A percentile compares a stretch with the other conserved stretches of the same genome.
Conservation (phyloP, 2,329 filamentous ascomycete genomes). For the Colletotrichum somersetense region DNA sequence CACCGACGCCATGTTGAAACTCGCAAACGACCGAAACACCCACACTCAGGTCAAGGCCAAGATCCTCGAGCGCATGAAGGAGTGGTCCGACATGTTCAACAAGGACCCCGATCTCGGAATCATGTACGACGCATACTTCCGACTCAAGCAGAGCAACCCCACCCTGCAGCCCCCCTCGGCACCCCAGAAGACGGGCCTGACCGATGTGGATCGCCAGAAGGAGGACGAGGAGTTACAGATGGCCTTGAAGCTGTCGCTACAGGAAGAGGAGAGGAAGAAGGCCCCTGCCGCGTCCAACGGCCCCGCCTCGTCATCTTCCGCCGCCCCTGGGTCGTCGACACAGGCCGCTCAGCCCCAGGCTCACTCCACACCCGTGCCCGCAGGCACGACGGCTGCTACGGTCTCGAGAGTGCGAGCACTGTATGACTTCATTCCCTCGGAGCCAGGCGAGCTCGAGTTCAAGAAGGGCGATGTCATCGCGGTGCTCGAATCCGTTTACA, state of each 20-base stretch:
- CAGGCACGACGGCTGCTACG: conserved; percentile 94
- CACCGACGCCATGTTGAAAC: conserved; percentile 90
- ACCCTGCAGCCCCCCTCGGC: conserved; percentile 92
- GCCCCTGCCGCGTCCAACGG: conserved; percentile 54
- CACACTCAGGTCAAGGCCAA: conserved; percentile 97
- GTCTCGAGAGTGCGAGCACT: conserved; percentile 94
- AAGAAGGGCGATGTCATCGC: conserved; percentile 97
- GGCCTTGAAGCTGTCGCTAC: conserved; percentile 90
- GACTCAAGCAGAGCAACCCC: conserved; percentile 86
- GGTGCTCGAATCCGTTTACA: conserved; percentile 96
- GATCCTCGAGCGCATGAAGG: conserved; percentile 95
- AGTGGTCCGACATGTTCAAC: conserved; percentile 95
- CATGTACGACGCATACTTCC: conserved; percentile 95
- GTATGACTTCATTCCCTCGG: conserved; percentile 94
- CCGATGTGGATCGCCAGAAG: conserved; percentile 89
- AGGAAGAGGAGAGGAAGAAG: conserved; percentile 81
- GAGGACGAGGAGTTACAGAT: conserved; percentile 98
- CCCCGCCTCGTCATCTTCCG: conserved; percentile 53
- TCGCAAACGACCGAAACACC: conserved; percentile 94
- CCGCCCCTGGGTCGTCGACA: conserved; percentile 47
- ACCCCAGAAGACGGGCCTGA: conserved; percentile 92
- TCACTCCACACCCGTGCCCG: conserved; percentile 71
- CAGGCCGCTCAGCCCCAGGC: conserved; percentile 54
- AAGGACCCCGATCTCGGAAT: conserved; percentile 92
- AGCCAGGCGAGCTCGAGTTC: conserved; percentile 94